Evolutionary conservation across 192 early-diverging fungal species (phyloP).

Genomic region (Coemansia sp.): DNA sequence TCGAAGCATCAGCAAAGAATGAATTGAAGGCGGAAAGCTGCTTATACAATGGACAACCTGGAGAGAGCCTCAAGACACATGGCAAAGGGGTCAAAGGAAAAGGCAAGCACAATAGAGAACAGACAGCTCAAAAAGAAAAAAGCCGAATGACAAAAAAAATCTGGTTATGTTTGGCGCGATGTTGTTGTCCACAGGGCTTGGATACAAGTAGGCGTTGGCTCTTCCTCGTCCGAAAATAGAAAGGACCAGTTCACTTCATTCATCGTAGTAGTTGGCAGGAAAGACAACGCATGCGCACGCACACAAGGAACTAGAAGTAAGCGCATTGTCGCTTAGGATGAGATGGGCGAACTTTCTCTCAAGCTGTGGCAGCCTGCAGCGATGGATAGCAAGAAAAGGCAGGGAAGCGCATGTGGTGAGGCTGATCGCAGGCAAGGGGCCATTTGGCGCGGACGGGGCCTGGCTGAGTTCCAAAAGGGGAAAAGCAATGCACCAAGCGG

Average conservation of each 20-base stretch:
- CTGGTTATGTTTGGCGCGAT: not conserved
- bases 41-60: constrained; percentile 2
- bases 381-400: not conserved
- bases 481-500: not conserved
- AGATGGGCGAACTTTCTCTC: not conserved
- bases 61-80: constrained; percentile 6
- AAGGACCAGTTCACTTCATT: constrained; percentile 4
- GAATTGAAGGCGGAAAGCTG: not conserved
- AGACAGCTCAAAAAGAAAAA: constrained; percentile 1
- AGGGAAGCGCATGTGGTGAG: not conserved
- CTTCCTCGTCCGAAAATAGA: constrained; percentile 7
- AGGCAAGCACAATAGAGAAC: not conserved
- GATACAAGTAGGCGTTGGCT: not conserved
- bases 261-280: not conserved
- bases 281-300: not conserved
- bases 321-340: not conserved
- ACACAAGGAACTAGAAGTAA: constrained; percentile 1
- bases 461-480: constrained; percentile 9
- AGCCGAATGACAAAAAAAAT: constrained; percentile 8
- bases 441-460: constrained; percentile 2
- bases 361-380: not conserved
- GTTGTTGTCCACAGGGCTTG: not conserved
- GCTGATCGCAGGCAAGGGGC: constrained; percentile 11
- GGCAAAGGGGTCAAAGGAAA: constrained; percentile 2
- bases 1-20: not conserved